Evolutionary conservation across 352 stramenopile species (phyloP).

Genomic region (Phytopythium helicoides): DNA sequence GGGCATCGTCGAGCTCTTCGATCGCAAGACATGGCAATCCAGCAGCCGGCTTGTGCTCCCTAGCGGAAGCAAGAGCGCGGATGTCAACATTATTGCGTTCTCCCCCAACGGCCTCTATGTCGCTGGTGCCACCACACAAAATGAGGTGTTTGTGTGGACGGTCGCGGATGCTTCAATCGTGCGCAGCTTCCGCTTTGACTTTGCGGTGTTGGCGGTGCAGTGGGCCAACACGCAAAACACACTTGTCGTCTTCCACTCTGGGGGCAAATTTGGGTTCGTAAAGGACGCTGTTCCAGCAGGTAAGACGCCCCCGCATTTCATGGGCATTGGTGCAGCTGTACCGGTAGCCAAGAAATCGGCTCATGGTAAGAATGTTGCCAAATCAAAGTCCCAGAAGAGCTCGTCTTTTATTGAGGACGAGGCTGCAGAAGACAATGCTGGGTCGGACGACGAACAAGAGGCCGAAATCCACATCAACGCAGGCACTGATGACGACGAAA

Average conservation of each 20-base stretch:
- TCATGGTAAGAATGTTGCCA: not conserved
- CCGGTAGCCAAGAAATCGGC: not conserved
- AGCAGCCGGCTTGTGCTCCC: constrained; percentile 47
- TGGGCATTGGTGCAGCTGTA: constrained; percentile 4
- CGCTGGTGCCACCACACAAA: constrained; percentile 57
- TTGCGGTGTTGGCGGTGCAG: constrained; percentile 49
- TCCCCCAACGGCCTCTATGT: constrained; percentile 82
- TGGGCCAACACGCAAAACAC: constrained; percentile 56
- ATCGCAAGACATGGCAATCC: constrained; percentile 43
- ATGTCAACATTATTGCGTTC: constrained; percentile 73
- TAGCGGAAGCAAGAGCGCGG: constrained; percentile 46
- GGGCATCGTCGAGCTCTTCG: constrained; percentile 67
- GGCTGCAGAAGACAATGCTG: constrained; percentile 27
- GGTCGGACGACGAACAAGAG: constrained; percentile 22
- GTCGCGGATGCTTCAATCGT: constrained; percentile 48
- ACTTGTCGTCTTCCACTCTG: constrained; percentile 55
- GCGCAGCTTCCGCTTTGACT: constrained; percentile 58
- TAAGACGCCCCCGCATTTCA: constrained; percentile 53
- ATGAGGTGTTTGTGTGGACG: constrained; percentile 75
- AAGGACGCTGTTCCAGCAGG: constrained; percentile 62
- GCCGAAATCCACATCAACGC: constrained; percentile 25
- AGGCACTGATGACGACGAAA: constrained; percentile 45
- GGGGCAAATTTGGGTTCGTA: constrained; percentile 60
- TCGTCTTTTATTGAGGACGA: constrained; percentile 55
- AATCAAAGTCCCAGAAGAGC: constrained; percentile 15